Evolutionary conservation across 2,329 filamentous ascomycete genomes (phyloP).

Genomic region (Fusarium buharicum): DNA sequence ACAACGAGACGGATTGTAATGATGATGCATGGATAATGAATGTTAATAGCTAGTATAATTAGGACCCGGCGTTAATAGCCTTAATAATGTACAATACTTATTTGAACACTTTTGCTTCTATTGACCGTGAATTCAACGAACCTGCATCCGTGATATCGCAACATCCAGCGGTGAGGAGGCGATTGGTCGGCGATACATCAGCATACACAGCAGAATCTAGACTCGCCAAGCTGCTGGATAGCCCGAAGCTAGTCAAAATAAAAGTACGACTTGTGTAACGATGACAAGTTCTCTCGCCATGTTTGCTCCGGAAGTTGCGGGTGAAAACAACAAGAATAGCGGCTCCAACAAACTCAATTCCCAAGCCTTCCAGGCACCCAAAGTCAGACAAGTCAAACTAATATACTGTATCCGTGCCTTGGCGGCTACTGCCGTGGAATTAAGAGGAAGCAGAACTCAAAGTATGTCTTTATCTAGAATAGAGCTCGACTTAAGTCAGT

Average conservation of each 20-base stretch:
- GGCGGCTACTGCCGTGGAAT: not conserved
- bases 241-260: conserved; percentile 7
- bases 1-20: conserved; percentile 21
- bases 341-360: conserved; percentile 5
- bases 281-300: not conserved
- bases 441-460: not conserved
- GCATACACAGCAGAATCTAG: conserved; percentile 7
- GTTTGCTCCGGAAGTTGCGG: not conserved
- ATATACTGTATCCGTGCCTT: not conserved
- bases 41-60: conserved; percentile 28
- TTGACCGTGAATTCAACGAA: not conserved
- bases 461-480: not conserved
- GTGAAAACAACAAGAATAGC: not conserved
- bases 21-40: conserved; percentile 34
- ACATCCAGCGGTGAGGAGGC: conserved; percentile 22
- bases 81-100: conserved; percentile 33
- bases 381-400: conserved; percentile 22
- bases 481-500: not conserved
- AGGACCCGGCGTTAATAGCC: conserved; percentile 19
- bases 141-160: not conserved
- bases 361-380: conserved; percentile 21
- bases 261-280: conserved; percentile 14
- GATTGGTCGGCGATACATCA: conserved; percentile 9
- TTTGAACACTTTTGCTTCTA: not conserved
- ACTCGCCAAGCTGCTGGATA: conserved; percentile 10